These are phyloP conservation scores for Verticillium dahliae DNA, from an alignment of 2,329 filamentous ascomycete species.

Conservation along the genomic window DNA sequence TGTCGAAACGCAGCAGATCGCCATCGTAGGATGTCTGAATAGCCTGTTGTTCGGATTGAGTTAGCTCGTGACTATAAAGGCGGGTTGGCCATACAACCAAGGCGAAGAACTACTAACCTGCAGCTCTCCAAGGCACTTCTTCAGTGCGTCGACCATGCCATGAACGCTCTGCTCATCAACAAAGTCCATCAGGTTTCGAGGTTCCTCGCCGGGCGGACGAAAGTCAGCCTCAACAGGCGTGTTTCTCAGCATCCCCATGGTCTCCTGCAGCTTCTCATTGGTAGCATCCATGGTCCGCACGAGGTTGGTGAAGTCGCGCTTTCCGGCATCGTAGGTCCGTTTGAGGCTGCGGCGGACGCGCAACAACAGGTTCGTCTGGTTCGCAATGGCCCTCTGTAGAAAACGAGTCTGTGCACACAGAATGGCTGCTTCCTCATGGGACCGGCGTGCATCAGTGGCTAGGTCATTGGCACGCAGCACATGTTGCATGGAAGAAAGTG, in stretches of 20 bases:
- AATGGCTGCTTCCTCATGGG: constrained; percentile 73
- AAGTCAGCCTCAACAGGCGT: constrained; percentile 60
- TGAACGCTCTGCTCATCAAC: constrained; percentile 67
- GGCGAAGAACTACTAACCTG: constrained; percentile 38
- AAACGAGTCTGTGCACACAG: constrained; percentile 66
- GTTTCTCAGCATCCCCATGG: constrained; percentile 57
- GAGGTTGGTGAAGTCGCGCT: constrained; percentile 54
- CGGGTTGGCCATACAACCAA: neutral
- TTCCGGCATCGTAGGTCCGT: constrained; percentile 49
- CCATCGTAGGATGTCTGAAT: constrained; percentile 70
- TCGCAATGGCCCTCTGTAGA: constrained; percentile 53
- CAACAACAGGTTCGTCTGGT: constrained; percentile 46
- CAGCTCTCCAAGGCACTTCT: constrained; percentile 63
- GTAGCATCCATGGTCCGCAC: constrained; percentile 61
- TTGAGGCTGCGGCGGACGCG: constrained; percentile 45
- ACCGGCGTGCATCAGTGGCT: constrained; percentile 65
- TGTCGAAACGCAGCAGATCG: constrained; percentile 69
- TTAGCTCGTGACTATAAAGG: constrained; percentile 11
- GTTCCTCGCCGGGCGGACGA: constrained; percentile 49
- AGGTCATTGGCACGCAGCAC: constrained; percentile 85
- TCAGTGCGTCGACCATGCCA: constrained; percentile 57
- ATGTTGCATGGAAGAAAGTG: constrained; percentile 73
- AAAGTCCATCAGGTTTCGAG: constrained; percentile 66
- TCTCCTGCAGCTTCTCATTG: constrained; percentile 57
- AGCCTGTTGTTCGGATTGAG: constrained; percentile 27